Base-by-base conservation (phyloP, 371 early-diverging fungal genomes). In the Mortierella sp. region DNA sequence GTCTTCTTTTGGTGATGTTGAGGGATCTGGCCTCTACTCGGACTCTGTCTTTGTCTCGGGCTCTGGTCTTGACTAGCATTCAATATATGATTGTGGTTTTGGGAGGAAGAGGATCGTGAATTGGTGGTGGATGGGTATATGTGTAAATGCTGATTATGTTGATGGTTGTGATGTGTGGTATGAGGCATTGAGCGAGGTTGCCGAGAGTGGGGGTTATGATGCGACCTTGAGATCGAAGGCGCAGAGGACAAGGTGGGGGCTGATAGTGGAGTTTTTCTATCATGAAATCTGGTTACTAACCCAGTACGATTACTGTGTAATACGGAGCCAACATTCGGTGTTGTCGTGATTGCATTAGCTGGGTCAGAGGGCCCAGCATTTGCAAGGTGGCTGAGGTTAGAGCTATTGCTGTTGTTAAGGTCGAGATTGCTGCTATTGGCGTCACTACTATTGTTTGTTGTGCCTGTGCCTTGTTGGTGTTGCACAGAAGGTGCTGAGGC, bases 271-370 rank as follows among this genome's bases (percentile, higher is more conserved):
- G 52, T 10, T 49, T 47, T 22, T 43, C 37, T 20, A 20, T 51
- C 55, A 43, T 9, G 60, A 30, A 18, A 47, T 37, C 39, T 64
- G 43, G 70, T 37, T 70, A 75, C 76, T 70, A 70, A 75, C 76
- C 76, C 58, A 61, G 70, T 55, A 26, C 30, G 55, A 26, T 52
- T 64, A 55, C 35, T 71, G 30, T 64, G 37, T 37, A 40, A 37
- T n/a, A 51, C 37, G 22, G 57, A 40, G 5, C 20, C 39, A 58
- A 9, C 49, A n/a, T n/a, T 26, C 35, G 49, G 5, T 35, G 35
- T 16, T 51, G 52, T 35, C 22, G 16, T 49, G 49, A 20, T 20
- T 40, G 60, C 32, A 11, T 32, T 57, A 37, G 45, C 26, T 39
- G 55, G 57, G 47, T 51, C 35, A 24, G 26, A 39, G 45, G 26